Conservation (phyloP, 176 grass and related monocot genomes). For the Phoenix roebelenii region DNA sequence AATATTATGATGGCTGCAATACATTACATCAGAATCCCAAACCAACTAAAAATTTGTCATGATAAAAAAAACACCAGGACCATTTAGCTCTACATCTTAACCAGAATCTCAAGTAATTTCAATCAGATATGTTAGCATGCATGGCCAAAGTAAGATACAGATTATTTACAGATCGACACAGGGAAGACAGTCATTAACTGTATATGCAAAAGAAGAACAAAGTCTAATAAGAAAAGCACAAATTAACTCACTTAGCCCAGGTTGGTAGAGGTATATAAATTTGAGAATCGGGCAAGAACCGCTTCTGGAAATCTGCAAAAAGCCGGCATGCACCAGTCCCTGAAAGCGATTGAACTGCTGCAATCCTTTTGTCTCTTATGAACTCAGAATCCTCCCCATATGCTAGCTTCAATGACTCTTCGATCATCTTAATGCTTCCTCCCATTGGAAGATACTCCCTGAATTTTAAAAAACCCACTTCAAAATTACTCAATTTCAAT, state of each 20-base stretch:
- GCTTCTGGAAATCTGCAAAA: slow-evolving; percentile 94
- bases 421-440: slow-evolving; percentile 78
- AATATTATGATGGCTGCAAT: slow-evolving; percentile 89
- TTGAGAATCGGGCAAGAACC: slow-evolving; percentile 77
- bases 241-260: slow-evolving; percentile 73
- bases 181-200: too few species aligned
- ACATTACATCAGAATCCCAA: background rate
- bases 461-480: slow-evolving; percentile 6
- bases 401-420: slow-evolving; percentile 77
- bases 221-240: background rate
- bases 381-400: slow-evolving; percentile 75
- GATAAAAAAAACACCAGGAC: too few species aligned
- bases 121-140: too few species aligned
- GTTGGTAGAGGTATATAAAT: slow-evolving; percentile 94
- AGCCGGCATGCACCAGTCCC: slow-evolving; percentile 86
- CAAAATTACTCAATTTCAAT: slow-evolving; percentile 4
- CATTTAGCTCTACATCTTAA: too few species aligned
- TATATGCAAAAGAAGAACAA: background rate
- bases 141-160: too few species aligned
- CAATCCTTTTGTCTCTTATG: slow-evolving; percentile 84
- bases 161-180: too few species aligned
- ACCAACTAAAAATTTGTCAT: too few species aligned
- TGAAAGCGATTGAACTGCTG: slow-evolving; percentile 78
- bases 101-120: too few species aligned
- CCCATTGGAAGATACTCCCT: slow-evolving; percentile 98